Percentiles rank a stretch among this genome's conserved stretches.
These are phyloP conservation scores for Aspergillus sergii DNA, from an alignment of 2,329 filamentous ascomycete species.

Conservation along the genomic window DNA sequence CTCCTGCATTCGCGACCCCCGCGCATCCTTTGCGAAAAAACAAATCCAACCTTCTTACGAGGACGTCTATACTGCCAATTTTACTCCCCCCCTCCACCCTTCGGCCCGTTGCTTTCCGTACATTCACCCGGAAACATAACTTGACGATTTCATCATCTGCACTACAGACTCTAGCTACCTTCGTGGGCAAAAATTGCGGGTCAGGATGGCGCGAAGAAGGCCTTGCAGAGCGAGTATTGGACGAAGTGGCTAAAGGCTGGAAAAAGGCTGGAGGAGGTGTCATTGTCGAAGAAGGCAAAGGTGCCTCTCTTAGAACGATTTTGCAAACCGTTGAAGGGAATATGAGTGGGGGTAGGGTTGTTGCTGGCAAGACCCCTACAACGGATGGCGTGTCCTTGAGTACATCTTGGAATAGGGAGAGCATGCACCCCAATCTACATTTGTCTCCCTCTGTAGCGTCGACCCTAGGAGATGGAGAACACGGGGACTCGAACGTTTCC, in stretches of 20 bases:
- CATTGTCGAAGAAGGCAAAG: slow-evolving; percentile 81
- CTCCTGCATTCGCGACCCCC: slow-evolving; percentile 86
- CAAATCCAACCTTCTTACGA: slow-evolving; percentile 52
- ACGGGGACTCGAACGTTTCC: slow-evolving; percentile 63
- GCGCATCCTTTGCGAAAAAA: slow-evolving; percentile 66
- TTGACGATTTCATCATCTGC: slow-evolving; percentile 87
- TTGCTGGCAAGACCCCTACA: slow-evolving; percentile 50
- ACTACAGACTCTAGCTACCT: slow-evolving; percentile 79
- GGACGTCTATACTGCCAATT: slow-evolving; percentile 76
- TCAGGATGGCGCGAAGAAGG: slow-evolving; percentile 97
- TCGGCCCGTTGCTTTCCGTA: slow-evolving; percentile 87
- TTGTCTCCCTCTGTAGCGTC: slow-evolving; percentile 15
- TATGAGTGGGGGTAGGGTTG: slow-evolving; percentile 75
- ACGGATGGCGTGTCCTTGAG: slow-evolving; percentile 24
- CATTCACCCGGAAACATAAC: slow-evolving; percentile 97
- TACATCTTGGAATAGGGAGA: slow-evolving; percentile 45
- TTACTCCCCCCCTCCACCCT: slow-evolving; percentile 84
- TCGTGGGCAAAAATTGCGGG: slow-evolving; percentile 91
- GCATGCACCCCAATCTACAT: slow-evolving; percentile 49
- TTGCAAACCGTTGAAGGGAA: slow-evolving; percentile 81
- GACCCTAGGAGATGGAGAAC: slow-evolving; percentile 55
- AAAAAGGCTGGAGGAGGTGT: slow-evolving; percentile 86
- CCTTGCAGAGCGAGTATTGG: slow-evolving; percentile 85
- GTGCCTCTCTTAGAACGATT: slow-evolving; percentile 71
- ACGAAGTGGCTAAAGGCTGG: slow-evolving; percentile 90